These are phyloP conservation scores for Diospyros lotus DNA, from an alignment of 148 eudicot genomes.

Conservation along the genomic window DNA sequence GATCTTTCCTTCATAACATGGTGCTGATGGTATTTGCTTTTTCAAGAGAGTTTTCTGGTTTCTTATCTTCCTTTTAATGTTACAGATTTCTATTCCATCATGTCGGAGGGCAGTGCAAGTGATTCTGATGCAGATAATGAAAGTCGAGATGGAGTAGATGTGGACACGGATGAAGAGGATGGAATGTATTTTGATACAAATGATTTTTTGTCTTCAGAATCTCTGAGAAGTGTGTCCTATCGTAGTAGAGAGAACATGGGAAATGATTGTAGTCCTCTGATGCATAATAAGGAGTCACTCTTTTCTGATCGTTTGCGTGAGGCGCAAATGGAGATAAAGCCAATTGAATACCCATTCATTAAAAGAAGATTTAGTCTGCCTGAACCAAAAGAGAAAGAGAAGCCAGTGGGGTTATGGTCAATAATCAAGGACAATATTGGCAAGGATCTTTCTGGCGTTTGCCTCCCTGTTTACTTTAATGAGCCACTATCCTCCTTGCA, in stretches of 20 bases:
- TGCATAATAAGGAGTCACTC: conserved; percentile 38
- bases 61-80: conserved; percentile 12
- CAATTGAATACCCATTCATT: conserved; percentile 59
- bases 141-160: conserved; percentile 72
- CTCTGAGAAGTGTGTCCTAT: conserved; percentile 82
- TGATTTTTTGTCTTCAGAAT: conserved; percentile 73
- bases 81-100: conserved; percentile 84
- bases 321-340: conserved; percentile 51
- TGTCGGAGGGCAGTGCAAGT: conserved; percentile 92
- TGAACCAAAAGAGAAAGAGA: conserved; percentile 91
- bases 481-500: conserved; percentile 92
- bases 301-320: conserved; percentile 45
- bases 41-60: conserved; percentile 2
- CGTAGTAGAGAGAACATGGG: conserved; percentile 62
- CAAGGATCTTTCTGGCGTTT: conserved; percentile 94
- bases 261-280: conserved; percentile 55
- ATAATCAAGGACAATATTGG: conserved; percentile 97
- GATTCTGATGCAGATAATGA: conserved; percentile 85
- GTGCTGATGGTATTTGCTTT: background rate
- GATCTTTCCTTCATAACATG: background rate
- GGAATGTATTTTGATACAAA: conserved; percentile 75
- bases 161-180: conserved; percentile 86
- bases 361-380: conserved; percentile 85
- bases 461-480: conserved; percentile 95
- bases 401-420: conserved; percentile 91